A percentile compares a stretch with the other conserved stretches of the same genome.
These are phyloP conservation scores for Achaetomium macrosporum DNA, from an alignment of 2,329 filamentous ascomycete species.

Conservation along the genomic window DNA sequence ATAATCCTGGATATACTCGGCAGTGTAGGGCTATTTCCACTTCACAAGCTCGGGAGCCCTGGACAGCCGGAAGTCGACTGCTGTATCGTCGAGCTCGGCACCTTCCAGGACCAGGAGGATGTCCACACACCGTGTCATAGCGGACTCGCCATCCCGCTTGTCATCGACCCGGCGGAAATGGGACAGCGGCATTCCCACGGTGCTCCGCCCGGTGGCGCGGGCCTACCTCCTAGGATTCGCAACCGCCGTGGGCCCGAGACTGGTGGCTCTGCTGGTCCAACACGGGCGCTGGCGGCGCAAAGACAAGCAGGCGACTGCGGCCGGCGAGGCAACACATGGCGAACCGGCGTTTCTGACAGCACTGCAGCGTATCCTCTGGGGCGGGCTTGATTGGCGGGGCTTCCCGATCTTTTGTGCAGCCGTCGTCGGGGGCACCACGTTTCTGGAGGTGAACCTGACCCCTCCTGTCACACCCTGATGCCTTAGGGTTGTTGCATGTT, in stretches of 20 bases:
- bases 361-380: constrained; percentile 39
- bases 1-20: too few species aligned
- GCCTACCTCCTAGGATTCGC: constrained; percentile 58
- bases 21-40: too few species aligned
- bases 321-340: constrained; percentile 7
- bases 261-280: constrained; percentile 50
- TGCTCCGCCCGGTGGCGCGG: constrained; percentile 50
- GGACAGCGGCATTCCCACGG: constrained; percentile 38
- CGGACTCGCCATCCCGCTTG: not conserved
- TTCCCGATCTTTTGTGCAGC: constrained; percentile 60
- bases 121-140: not conserved
- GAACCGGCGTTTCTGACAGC: constrained; percentile 31
- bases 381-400: constrained; percentile 48
- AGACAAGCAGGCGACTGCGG: not conserved
- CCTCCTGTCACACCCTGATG: not conserved
- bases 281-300: constrained; percentile 36
- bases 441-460: constrained; percentile 48
- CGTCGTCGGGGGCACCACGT: constrained; percentile 53
- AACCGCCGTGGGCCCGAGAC: constrained; percentile 51
- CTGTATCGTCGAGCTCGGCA: too few species aligned
- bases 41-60: too few species aligned
- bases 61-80: too few species aligned
- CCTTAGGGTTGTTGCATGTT: not conserved
- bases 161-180: constrained; percentile 11
- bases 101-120: too few species aligned